Percentiles rank a stretch among this genome's conserved stretches.
These are phyloP conservation scores for Colletotrichum sp. DNA, from an alignment of 2,329 filamentous ascomycete genomes.

Conservation along the genomic window DNA sequence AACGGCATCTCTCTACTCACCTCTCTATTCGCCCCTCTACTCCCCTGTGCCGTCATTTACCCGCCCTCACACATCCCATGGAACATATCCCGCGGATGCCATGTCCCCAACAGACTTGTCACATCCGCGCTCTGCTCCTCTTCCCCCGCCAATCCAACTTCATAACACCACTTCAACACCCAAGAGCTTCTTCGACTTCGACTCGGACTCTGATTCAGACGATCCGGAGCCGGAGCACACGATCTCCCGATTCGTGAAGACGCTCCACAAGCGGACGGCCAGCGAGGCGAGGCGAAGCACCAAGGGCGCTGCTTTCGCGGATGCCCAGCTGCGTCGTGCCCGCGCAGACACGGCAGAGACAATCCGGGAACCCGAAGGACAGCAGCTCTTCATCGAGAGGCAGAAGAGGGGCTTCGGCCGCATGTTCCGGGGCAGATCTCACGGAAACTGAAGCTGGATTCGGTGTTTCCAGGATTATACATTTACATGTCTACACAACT, in stretches of 20 bases:
- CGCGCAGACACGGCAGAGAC: constrained; percentile 15
- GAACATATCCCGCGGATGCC: not conserved
- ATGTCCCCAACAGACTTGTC: constrained; percentile 10
- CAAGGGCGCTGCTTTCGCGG: constrained; percentile 12
- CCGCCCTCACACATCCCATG: constrained; percentile 17
- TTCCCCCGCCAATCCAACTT: not conserved
- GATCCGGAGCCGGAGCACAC: constrained; percentile 10
- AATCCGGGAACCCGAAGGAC: constrained; percentile 5
- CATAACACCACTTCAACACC: not conserved
- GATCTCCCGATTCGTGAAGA: constrained; percentile 18
- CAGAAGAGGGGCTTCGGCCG: constrained; percentile 22
- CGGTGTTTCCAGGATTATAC: not conserved
- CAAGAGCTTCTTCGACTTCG: constrained; percentile 24
- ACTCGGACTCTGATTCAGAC: constrained; percentile 22
- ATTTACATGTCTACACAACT: not conserved
- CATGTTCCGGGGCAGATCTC: constrained; percentile 17
- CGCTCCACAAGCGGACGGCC: constrained; percentile 18
- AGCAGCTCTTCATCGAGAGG: constrained; percentile 3
- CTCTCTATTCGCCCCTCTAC: constrained; percentile 10
- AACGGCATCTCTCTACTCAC: constrained; percentile 16
- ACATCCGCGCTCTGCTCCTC: constrained; percentile 20
- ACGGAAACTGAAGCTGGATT: not conserved
- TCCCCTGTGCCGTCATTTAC: constrained; percentile 9
- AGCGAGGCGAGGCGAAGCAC: constrained; percentile 13
- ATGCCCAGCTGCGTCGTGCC: constrained; percentile 14